Conservation (phyloP, 2,329 filamentous ascomycete species). For the Paecilomyces niveus region DNA sequence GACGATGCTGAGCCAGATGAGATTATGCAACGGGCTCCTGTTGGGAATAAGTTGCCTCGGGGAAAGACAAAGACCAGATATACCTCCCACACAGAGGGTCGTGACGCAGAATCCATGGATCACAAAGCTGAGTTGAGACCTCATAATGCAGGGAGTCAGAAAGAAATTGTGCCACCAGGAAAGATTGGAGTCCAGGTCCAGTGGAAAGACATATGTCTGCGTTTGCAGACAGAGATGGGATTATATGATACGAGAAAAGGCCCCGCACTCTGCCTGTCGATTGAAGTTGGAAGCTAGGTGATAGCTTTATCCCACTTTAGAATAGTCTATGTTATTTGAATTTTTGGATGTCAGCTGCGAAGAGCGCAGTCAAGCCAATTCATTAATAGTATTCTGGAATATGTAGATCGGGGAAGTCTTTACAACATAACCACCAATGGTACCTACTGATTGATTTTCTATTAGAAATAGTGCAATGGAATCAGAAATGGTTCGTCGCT, state of each 20-base stretch:
- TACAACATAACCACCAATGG: too few species aligned
- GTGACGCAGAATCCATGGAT: slow-evolving; percentile 15
- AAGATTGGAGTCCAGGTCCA: slow-evolving; percentile 24
- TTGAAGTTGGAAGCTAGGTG: slow-evolving; percentile 21
- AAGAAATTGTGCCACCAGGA: slow-evolving; percentile 11
- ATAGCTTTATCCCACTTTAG: background rate
- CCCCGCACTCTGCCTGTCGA: slow-evolving; percentile 23
- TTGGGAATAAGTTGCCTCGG: slow-evolving; percentile 12
- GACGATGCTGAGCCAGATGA: background rate
- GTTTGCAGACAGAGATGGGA: slow-evolving; percentile 38
- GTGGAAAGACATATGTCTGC: slow-evolving; percentile 33
- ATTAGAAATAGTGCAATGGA: too few species aligned
- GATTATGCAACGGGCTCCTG: background rate
- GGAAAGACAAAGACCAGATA: slow-evolving; percentile 6
- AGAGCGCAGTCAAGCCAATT: too few species aligned
- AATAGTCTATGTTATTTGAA: too few species aligned
- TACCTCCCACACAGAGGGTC: background rate
- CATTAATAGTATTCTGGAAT: too few species aligned
- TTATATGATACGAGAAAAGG: slow-evolving; percentile 36
- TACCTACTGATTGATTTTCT: too few species aligned
- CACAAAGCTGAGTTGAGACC: slow-evolving; percentile 24
- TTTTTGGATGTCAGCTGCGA: too few species aligned
- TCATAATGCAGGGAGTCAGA: slow-evolving; percentile 5
- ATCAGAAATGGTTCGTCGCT: too few species aligned
- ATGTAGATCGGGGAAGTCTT: too few species aligned